Base-by-base conservation (phyloP, 2,329 filamentous ascomycete species). In the Fusarium illudens region DNA sequence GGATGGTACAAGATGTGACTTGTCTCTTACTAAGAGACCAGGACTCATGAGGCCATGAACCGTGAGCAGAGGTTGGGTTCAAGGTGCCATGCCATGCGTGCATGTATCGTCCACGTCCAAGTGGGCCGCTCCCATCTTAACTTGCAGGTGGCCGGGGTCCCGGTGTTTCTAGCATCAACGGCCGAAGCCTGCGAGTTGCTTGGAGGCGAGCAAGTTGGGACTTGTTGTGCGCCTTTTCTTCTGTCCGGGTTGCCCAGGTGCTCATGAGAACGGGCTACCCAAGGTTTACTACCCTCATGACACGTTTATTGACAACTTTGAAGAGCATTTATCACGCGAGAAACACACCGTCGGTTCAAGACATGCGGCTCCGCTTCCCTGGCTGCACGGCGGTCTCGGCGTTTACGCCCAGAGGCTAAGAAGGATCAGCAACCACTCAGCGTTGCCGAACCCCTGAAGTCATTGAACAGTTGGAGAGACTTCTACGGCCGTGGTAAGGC, bases 401-500 rank as follows among this genome's bases (percentile, higher is more conserved):
- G 58, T 58, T 49, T 50, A 50, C 29, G 44, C 56, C 61, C 36
- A 67, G 54, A 46, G 33, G 33, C 65, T 69, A 70, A 49, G 62
- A 58, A 59, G 50, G 51, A 62, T 52, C 32, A 55, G 50, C 36
- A 49, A 42, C 65, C 65, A 67, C 36, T 67, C 65, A 67, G 66
- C 63, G 66, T 33, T 29, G 36, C 17, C 46, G 27, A 46, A 58
- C 62, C 66, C 62, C 62, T 68, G 65, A 37, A 53, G 39, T 52
- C 66, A 42, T 30, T 44, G 25, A 36, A 58, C 58, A 49, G 48
- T 64, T 69, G 62, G 62, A 63, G 62, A 57, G 50, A 4, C 46
- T 51, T 22, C 52, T 55, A 60, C 13, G 62, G 50, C 66, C 66
- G 66, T 60, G 62, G 54, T 69, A 68, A 54, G 58, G 50, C 65